Evolutionary conservation across 306 rosid species (phyloP), one percentile per base, ranked within the genome.

Genomic region (Cicer cuneatum): DNA sequence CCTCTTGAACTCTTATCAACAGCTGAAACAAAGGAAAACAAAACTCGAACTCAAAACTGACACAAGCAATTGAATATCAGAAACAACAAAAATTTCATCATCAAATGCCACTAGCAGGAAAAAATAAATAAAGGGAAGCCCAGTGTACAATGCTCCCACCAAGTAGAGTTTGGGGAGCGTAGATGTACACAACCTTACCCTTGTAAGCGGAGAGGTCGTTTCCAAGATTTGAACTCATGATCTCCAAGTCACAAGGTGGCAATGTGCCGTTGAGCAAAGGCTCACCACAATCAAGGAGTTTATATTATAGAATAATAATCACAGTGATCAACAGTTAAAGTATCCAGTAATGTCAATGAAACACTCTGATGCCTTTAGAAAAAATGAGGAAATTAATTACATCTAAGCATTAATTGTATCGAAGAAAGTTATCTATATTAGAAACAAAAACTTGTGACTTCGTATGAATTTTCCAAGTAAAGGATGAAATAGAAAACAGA

Each of bases 1-100:
- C 89, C 89, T 82, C 89, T 79, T 37, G 93, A 81, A 81, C 92
- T 85, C 85, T 90, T 95, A 78, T 92, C 99, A 72, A 90, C 89
- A 68, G 99, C 98, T 90, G 89, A 49, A 82, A 76, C 73, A 48
- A 78, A 69, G 71, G 62, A 49, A 73, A 63, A 81, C 21, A 65
- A 72, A 66, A 78, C 12, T 67, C 42, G 24, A 76, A 73, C 33
- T 16, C 62, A n/a, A 18, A 33, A 52, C 39, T n/a, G 48, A 71
- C 37, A 73, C 38, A 43, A 14, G 74, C 21, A 37, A 63, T 66
- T 84, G 59, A 61, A 78, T 7, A 33, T 16, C 15, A 64, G 29
- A 42, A 42, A 57, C 18, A 33, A 56, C 24, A 75, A 59, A 62
- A 60, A 51, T 40, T 67, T 75, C 78, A 66, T 46, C 43, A 53